Evolutionary conservation across 2,329 filamentous ascomycete species (phyloP).

Genomic region (Botrytis aclada): DNA sequence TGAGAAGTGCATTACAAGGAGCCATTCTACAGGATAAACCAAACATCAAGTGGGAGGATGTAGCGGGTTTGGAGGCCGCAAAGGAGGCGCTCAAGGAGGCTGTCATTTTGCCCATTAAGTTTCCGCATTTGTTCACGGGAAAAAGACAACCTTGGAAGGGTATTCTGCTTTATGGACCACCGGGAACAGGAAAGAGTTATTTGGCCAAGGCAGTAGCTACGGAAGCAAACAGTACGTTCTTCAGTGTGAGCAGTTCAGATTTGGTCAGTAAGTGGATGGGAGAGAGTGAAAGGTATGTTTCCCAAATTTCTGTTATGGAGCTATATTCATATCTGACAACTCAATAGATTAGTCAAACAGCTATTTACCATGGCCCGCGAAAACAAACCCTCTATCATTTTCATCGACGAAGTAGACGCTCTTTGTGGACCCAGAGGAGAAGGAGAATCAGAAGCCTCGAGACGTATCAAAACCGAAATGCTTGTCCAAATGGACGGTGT

Average conservation of each 20-base stretch:
- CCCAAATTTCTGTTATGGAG: neutral
- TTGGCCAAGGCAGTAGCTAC: slow-evolving; percentile 96
- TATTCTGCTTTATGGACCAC: slow-evolving; percentile 91
- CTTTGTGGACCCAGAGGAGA: slow-evolving; percentile 89
- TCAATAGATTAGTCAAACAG: slow-evolving; percentile 72
- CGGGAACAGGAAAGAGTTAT: slow-evolving; percentile 96
- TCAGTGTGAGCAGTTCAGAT: slow-evolving; percentile 96
- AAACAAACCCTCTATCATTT: slow-evolving; percentile 97
- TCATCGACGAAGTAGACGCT: slow-evolving; percentile 97
- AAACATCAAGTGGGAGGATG: slow-evolving; percentile 97
- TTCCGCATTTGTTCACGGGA: slow-evolving; percentile 91
- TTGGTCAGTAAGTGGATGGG: slow-evolving; percentile 99
- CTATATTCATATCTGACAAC: slow-evolving; percentile 16
- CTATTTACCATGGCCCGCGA: slow-evolving; percentile 97
- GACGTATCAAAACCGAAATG: slow-evolving; percentile 97
- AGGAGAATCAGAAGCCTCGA: slow-evolving; percentile 94
- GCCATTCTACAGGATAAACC: slow-evolving; percentile 94
- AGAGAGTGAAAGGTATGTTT: slow-evolving; percentile 83
- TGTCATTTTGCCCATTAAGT: slow-evolving; percentile 96
- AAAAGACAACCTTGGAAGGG: slow-evolving; percentile 98
- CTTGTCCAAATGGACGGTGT: slow-evolving; percentile 99
- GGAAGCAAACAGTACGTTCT: slow-evolving; percentile 98
- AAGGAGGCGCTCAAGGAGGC: slow-evolving; percentile 98
- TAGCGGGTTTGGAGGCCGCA: slow-evolving; percentile 87
- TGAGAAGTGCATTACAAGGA: slow-evolving; percentile 83